Evolutionary conservation across 164 flowering plant genomes (phyloP).

Genomic region (Magnolia officinalis): DNA sequence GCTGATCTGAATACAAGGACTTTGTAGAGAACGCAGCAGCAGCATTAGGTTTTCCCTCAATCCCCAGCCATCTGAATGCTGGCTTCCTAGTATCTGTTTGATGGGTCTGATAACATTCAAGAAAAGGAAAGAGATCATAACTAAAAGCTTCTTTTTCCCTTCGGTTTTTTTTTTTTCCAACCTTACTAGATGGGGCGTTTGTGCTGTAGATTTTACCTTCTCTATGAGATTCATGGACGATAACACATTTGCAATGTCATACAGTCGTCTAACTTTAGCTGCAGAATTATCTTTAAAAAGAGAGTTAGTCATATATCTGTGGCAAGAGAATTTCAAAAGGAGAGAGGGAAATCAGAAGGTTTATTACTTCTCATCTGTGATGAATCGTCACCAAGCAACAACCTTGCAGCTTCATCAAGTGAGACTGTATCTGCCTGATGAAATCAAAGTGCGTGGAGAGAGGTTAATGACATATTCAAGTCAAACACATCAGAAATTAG

Average conservation of each 20-base stretch:
- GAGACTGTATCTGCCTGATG: constrained; percentile 59
- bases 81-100: constrained; percentile 70
- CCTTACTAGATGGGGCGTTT: neutral
- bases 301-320: constrained; percentile 14
- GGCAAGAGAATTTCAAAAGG: neutral
- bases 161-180: neutral
- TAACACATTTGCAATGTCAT: constrained; percentile 94
- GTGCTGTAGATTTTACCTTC: constrained; percentile 49
- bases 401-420: constrained; percentile 83
- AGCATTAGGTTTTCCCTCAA: constrained; percentile 26
- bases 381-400: constrained; percentile 64
- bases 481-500: too few species aligned
- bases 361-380: constrained; percentile 66
- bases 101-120: constrained; percentile 52
- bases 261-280: constrained; percentile 89
- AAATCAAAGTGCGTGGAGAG: neutral
- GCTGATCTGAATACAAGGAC: constrained; percentile 13
- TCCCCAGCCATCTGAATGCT: constrained; percentile 88
- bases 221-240: constrained; percentile 91
- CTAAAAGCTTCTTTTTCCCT: neutral
- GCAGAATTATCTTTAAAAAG: constrained; percentile 31
- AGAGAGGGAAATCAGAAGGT: constrained; percentile 7
- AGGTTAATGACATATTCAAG: neutral
- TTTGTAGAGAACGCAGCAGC: constrained; percentile 1
- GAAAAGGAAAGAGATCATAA: neutral